Percentiles rank a stretch among this genome's conserved stretches.
Evolutionary conservation across 106 monocot species (phyloP).

Genomic region (Ottelia alismoides): DNA sequence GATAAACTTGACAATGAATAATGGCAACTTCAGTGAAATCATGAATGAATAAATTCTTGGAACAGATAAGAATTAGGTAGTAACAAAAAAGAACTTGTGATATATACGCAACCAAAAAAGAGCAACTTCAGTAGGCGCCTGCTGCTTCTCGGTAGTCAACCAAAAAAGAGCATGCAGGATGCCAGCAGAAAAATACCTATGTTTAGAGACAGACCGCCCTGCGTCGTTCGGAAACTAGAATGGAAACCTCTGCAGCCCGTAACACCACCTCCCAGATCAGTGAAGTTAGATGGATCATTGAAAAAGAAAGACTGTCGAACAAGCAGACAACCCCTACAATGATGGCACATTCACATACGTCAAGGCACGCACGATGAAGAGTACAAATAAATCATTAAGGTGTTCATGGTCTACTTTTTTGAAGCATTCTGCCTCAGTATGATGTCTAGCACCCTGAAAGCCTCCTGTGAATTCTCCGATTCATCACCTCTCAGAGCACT

Average conservation of each 20-base stretch:
- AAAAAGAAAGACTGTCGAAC: constrained; percentile 89
- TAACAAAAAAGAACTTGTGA: neutral
- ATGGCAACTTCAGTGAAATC: too few species aligned
- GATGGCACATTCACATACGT: neutral
- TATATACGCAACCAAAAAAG: too few species aligned
- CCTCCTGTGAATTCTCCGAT: constrained; percentile 72
- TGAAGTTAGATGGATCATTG: constrained; percentile 41
- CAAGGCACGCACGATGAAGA: neutral
- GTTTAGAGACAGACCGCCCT: constrained; percentile 62
- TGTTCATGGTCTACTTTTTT: constrained; percentile 31
- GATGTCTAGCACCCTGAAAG: constrained; percentile 81
- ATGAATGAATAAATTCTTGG: neutral
- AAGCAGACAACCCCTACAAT: constrained; percentile 78
- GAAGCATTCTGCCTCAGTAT: constrained; percentile 84
- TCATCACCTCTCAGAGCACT: constrained; percentile 69
- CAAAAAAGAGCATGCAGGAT: too few species aligned
- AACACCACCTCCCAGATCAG: constrained; percentile 81
- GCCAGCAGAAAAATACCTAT: constrained; percentile 36
- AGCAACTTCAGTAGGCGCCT: too few species aligned
- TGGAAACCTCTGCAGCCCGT: constrained; percentile 78
- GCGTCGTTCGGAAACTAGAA: constrained; percentile 69
- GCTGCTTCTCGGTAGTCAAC: too few species aligned
- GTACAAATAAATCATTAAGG: neutral
- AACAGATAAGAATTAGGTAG: neutral
- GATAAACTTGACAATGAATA: neutral